Evolutionary conservation across 148 eudicot species (phyloP).

Genomic region (Euryodendron excelsum): DNA sequence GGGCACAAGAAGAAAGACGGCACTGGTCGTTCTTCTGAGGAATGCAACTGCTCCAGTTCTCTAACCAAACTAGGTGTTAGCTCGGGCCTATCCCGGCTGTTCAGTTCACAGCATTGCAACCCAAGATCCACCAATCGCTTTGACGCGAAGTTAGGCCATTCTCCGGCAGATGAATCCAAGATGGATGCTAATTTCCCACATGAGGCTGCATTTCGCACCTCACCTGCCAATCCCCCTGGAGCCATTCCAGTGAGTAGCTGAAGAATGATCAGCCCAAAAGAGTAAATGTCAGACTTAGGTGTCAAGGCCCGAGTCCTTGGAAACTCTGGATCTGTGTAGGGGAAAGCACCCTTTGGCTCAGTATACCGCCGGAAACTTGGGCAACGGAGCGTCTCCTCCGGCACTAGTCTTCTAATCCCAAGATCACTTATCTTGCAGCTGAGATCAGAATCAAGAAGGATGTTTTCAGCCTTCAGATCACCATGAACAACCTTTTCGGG

Average conservation of each 20-base stretch:
- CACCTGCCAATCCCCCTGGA: conserved; percentile 45
- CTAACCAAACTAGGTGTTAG: conserved; percentile 55
- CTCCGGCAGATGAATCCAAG: conserved; percentile 72
- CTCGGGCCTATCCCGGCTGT: conserved; percentile 64
- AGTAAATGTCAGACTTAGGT: conserved; percentile 66
- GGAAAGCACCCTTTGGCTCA: conserved; percentile 52
- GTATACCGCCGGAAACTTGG: conserved; percentile 51
- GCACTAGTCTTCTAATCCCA: conserved; percentile 51
- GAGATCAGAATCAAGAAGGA: conserved; percentile 60
- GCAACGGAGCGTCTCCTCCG: conserved; percentile 44
- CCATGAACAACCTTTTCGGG: conserved; percentile 72
- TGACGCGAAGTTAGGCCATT: conserved; percentile 62
- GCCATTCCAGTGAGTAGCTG: conserved; percentile 68
- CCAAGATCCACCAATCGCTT: conserved; percentile 57
- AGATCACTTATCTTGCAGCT: conserved; percentile 66
- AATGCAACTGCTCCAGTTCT: conserved; percentile 67
- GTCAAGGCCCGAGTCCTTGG: conserved; percentile 54
- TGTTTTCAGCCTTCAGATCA: conserved; percentile 61
- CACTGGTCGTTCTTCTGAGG: conserved; percentile 53
- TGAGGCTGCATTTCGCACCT: conserved; percentile 56
- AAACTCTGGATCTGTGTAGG: conserved; percentile 75
- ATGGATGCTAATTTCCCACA: conserved; percentile 50
- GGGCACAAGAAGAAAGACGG: conserved; percentile 81
- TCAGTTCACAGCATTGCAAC: conserved; percentile 66
- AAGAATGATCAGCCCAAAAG: conserved; percentile 66